Conservation (phyloP, 345 rosid species). For the Salix viminalis region DNA sequence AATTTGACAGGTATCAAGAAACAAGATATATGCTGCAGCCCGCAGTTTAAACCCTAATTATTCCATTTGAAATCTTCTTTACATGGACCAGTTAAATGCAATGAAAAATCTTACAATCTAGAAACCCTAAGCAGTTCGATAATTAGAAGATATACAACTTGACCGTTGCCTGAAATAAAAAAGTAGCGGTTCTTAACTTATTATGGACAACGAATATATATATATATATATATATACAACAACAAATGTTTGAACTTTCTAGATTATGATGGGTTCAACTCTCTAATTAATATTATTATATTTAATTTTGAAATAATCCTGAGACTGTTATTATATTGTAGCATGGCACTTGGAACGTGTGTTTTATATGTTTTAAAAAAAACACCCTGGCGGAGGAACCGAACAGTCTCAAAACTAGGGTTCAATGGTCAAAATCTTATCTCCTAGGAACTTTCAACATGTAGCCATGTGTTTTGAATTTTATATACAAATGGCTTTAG, state of each 20-base stretch:
- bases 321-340: background rate
- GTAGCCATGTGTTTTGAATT: constrained; percentile 5
- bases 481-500: background rate
- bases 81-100: background rate
- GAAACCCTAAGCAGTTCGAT: background rate
- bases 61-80: background rate
- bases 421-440: constrained; percentile 18
- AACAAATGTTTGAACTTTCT: background rate
- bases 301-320: background rate
- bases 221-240: too few relatives aligned
- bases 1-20: background rate
- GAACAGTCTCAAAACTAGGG: background rate
- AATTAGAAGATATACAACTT: background rate
- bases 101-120: background rate
- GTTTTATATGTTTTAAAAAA: background rate
- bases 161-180: background rate
- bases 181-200: background rate
- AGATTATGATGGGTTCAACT: background rate
- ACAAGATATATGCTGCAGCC: background rate
- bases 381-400: background rate
- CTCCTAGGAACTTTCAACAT: constrained; percentile 8
- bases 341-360: constrained; percentile 1
- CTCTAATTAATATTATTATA: background rate
- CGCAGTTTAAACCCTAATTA: background rate
- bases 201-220: background rate